A percentile compares a stretch with the other conserved stretches of the same genome.
Conservation (phyloP, 306 rosid genomes). For the Quercus dentata region DNA sequence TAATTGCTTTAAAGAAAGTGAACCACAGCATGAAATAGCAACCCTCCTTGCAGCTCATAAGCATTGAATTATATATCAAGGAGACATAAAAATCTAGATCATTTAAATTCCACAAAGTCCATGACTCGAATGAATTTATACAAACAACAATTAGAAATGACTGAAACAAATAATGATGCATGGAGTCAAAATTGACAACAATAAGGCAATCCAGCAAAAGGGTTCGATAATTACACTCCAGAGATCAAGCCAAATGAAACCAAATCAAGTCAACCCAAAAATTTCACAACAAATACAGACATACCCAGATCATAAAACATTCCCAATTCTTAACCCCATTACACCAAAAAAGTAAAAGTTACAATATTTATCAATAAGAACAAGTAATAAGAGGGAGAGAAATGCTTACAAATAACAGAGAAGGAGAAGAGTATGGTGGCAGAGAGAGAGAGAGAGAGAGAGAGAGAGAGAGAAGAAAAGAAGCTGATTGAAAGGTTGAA, state of each 20-base stretch:
- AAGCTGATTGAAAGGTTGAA: slow-evolving; percentile 47
- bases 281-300: slow-evolving; percentile 11
- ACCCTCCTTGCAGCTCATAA: slow-evolving; percentile 27
- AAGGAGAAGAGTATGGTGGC: slow-evolving; percentile 15
- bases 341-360: slow-evolving; percentile 21
- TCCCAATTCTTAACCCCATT: slow-evolving; percentile 29
- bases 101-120: slow-evolving; percentile 13
- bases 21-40: slow-evolving; percentile 1
- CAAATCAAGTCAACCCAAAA: slow-evolving; percentile 25
- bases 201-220: slow-evolving; percentile 27
- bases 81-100: slow-evolving; percentile 15
- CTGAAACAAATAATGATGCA: slow-evolving; percentile 14
- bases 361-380: slow-evolving; percentile 11
- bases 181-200: slow-evolving; percentile 21
- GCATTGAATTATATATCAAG: slow-evolving; percentile 19
- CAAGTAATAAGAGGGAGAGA: slow-evolving; percentile 20
- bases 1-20: slow-evolving; percentile 12
- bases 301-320: slow-evolving; percentile 54
- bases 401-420: slow-evolving; percentile 38
- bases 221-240: slow-evolving; percentile 25
- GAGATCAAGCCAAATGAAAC: slow-evolving; percentile 30
- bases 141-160: slow-evolving; percentile 7
- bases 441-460: too few species aligned
- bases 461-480: slow-evolving; percentile 34
- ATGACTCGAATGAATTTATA: slow-evolving; percentile 4